Evolutionary conservation across 1,139 yeast species (phyloP).

Genomic region (Yamadazyma diospyri): DNA sequence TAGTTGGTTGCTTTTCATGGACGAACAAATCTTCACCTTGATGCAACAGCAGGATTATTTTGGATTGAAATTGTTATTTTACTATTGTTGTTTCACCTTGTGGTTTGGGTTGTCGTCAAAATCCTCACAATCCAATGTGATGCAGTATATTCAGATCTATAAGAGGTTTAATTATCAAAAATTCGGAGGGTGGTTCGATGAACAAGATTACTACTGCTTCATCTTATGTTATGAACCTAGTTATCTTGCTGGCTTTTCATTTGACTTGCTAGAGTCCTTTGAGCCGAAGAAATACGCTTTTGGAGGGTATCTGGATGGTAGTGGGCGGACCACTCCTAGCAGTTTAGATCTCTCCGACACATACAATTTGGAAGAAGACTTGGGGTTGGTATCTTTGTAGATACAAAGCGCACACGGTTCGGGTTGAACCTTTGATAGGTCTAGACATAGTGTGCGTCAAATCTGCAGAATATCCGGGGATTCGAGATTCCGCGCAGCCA

Average conservation of each 20-base stretch:
- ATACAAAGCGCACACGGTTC: too few relatives aligned
- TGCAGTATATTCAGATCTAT: not conserved
- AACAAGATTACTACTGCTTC: conserved; percentile 1
- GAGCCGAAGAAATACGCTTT: conserved; percentile 3
- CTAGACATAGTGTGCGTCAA: too few relatives aligned
- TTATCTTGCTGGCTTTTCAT: not conserved
- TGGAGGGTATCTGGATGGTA: not conserved
- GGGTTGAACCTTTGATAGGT: too few relatives aligned
- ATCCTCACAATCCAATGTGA: not conserved
- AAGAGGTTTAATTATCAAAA: not conserved
- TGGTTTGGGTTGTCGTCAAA: conserved; percentile 1
- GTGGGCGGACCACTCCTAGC: not conserved
- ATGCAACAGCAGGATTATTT: conserved; percentile 3
- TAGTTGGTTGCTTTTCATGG: conserved; percentile 3
- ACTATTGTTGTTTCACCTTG: conserved; percentile 1
- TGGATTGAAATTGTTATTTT: conserved; percentile 3
- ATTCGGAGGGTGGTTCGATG: conserved; percentile 3
- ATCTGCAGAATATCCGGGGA: too few relatives aligned
- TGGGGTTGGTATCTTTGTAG: not conserved
- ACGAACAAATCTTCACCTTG: not conserved
- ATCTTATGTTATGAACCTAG: not conserved
- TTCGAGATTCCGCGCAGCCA: too few relatives aligned
- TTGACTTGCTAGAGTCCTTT: conserved; percentile 1
- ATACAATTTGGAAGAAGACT: not conserved
- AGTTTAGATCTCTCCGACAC: not conserved